phyloP scores from a whole-genome alignment of 805 yeast genomes.

The Wickerhamomyces alni region DNA sequence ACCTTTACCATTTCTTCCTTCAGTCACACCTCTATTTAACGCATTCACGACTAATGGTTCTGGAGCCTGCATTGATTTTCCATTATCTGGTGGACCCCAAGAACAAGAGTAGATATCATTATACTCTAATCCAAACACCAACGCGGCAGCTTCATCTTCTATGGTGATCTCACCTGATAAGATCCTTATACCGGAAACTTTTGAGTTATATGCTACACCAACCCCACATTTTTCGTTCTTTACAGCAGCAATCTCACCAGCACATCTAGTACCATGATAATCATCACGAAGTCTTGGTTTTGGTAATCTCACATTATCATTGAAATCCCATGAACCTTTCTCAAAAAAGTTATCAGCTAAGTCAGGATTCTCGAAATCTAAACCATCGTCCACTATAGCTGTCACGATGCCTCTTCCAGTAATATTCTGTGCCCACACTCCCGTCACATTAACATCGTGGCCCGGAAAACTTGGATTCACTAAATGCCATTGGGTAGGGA shows the following conservation, averaged over 20 bases:
- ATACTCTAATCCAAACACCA: constrained; percentile 70
- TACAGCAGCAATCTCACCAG: constrained; percentile 92
- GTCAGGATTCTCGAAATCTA: constrained; percentile 78
- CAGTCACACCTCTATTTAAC: constrained; percentile 72
- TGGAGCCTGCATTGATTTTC: constrained; percentile 81
- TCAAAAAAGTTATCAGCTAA: constrained; percentile 59
- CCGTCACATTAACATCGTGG: constrained; percentile 80
- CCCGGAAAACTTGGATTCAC: constrained; percentile 68
- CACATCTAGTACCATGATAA: constrained; percentile 95
- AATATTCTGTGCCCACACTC: constrained; percentile 75
- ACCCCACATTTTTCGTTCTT: constrained; percentile 85
- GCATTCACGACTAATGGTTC: constrained; percentile 74
- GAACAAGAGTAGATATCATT: constrained; percentile 96
- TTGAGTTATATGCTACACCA: constrained; percentile 87
- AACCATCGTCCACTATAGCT: constrained; percentile 91
- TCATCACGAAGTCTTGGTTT: constrained; percentile 78
- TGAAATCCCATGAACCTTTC: constrained; percentile 92
- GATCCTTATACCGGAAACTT: constrained; percentile 87
- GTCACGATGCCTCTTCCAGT: constrained; percentile 81
- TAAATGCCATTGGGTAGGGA: constrained; percentile 87
- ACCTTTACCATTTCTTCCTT: constrained; percentile 79
- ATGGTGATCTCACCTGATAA: constrained; percentile 73
- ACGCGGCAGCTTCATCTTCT: constrained; percentile 87
- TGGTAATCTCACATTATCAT: constrained; percentile 69
- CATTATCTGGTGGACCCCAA: constrained; percentile 98